These are phyloP conservation scores for Chrysopogon serrulatus DNA, from an alignment of 176 grass and related monocot species.

Conservation along the genomic window DNA sequence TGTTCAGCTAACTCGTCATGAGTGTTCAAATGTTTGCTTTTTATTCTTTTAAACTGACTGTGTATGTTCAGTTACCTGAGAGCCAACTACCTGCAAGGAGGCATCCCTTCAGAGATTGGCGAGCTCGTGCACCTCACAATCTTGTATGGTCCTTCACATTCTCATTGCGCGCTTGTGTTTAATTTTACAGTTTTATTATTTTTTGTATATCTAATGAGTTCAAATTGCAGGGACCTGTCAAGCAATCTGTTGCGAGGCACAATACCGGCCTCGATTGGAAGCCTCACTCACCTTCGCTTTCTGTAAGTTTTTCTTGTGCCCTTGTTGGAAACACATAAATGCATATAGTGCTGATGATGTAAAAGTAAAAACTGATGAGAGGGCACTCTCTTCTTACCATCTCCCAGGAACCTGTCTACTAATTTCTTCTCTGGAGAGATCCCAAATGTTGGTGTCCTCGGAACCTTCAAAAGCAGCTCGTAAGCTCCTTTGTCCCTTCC, in stretches of 20 bases:
- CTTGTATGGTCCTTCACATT: constrained; percentile 42
- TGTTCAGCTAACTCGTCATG: not conserved
- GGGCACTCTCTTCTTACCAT: not conserved
- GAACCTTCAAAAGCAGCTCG: constrained; percentile 87
- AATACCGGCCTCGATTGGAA: constrained; percentile 62
- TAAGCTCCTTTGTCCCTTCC: constrained; percentile 31
- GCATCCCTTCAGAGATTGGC: constrained; percentile 75
- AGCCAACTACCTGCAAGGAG: constrained; percentile 95
- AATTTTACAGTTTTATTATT: not conserved
- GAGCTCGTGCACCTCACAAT: constrained; percentile 73
- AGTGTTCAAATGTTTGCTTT: not conserved
- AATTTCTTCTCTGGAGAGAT: constrained; percentile 95
- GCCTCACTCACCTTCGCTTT: constrained; percentile 60
- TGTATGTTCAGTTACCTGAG: constrained; percentile 60
- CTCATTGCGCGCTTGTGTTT: not conserved
- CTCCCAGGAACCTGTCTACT: constrained; percentile 71
- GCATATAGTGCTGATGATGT: not conserved
- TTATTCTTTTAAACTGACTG: not conserved
- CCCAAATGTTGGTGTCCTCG: constrained; percentile 77
- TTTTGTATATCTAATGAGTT: not conserved
- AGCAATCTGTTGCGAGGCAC: constrained; percentile 80
- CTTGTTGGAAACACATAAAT: not conserved
- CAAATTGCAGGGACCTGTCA: constrained; percentile 62
- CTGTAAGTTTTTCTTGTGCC: constrained; percentile 42
- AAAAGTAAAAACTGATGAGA: not conserved